Conservation (phyloP, 768 basidiomycete species). For the Melanogaster broomeanus region DNA sequence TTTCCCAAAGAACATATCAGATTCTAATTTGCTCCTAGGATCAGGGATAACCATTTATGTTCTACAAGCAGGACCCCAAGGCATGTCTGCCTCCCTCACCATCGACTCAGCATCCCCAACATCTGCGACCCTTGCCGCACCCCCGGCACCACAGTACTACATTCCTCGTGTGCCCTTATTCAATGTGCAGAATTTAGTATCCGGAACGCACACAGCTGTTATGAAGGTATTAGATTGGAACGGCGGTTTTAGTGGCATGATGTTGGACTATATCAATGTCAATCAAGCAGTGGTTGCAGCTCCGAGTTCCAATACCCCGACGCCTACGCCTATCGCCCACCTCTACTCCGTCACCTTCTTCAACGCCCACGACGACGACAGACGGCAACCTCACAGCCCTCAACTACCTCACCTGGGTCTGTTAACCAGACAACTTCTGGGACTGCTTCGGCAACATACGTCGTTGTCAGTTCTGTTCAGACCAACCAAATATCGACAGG, state of each 20-base stretch:
- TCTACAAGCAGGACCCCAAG: constrained; percentile 27
- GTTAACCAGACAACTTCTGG: background rate
- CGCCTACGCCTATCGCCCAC: too few relatives aligned
- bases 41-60: constrained; percentile 32
- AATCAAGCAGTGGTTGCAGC: constrained; percentile 21
- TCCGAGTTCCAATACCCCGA: constrained; percentile 3
- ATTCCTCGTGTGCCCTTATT: constrained; percentile 21
- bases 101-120: constrained; percentile 24
- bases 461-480: constrained; percentile 2
- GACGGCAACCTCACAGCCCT: background rate
- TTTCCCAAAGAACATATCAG: background rate
- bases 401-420: background rate
- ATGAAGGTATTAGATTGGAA: constrained; percentile 29
- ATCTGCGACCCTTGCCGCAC: constrained; percentile 22
- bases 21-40: constrained; percentile 6
- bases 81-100: constrained; percentile 28
- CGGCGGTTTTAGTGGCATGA: constrained; percentile 28
- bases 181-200: constrained; percentile 19
- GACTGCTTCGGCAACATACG: background rate
- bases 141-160: constrained; percentile 25
- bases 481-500: constrained; percentile 5
- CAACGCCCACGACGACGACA: background rate
- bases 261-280: constrained; percentile 28
- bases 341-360: constrained; percentile 8
- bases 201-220: constrained; percentile 22